phyloP scores from a whole-genome alignment of 495 filamentous ascomycete species.

The Penicillium canescens region DNA sequence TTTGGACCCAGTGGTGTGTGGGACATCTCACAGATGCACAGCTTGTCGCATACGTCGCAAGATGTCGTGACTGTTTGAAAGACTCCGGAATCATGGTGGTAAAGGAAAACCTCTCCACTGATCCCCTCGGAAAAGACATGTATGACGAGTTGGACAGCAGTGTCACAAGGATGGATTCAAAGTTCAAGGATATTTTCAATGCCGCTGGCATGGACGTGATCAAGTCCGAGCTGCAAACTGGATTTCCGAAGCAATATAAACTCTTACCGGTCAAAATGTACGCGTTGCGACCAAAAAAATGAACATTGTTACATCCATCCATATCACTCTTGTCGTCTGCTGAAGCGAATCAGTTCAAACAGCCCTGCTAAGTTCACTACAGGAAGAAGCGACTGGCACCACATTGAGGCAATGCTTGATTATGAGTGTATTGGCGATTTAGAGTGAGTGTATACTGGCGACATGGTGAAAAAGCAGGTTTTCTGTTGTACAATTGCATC shows the following conservation, averaged over 20 bases:
- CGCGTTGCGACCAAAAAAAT: constrained; percentile 45
- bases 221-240: constrained; percentile 70
- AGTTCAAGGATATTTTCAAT: constrained; percentile 65
- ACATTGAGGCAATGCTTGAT: too few species aligned
- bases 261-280: constrained; percentile 68
- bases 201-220: constrained; percentile 63
- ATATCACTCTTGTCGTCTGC: too few species aligned
- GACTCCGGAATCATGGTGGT: constrained; percentile 60
- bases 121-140: constrained; percentile 53
- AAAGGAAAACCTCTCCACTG: constrained; percentile 78
- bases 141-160: constrained; percentile 76
- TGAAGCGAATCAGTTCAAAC: too few species aligned
- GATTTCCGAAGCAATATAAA: constrained; percentile 60
- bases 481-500: too few species aligned
- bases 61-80: constrained; percentile 55
- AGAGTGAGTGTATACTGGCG: too few species aligned
- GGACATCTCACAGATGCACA: constrained; percentile 77
- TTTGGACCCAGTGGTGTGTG: constrained; percentile 83
- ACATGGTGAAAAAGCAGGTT: too few species aligned
- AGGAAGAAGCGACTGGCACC: too few species aligned
- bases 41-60: constrained; percentile 61
- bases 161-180: constrained; percentile 70
- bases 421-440: too few species aligned
- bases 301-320: too few species aligned
- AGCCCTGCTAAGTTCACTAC: too few species aligned